phyloP scores from a whole-genome alignment of 768 basidiomycete genomes.

The Suillus bovinus region DNA sequence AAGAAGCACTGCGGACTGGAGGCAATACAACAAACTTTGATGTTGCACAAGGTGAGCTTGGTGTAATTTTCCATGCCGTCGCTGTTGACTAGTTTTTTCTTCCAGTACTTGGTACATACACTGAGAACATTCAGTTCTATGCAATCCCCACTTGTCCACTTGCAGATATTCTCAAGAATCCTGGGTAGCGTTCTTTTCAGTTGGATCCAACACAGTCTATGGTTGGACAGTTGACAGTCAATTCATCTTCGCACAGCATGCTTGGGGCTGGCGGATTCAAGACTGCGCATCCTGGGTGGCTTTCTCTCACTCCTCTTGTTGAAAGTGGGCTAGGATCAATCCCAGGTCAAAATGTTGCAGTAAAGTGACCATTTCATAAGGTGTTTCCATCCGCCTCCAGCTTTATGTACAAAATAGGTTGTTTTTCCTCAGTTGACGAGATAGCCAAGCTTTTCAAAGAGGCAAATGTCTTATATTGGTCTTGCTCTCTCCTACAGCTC shows the following conservation, averaged over 20 bases:
- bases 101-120: neutral
- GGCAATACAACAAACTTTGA: neutral
- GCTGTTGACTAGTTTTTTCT: neutral
- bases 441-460: slow-evolving; percentile 10
- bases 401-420: neutral
- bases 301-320: neutral
- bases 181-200: neutral
- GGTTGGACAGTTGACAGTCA: neutral
- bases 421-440: neutral
- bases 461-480: slow-evolving; percentile 16
- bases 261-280: slow-evolving; percentile 4
- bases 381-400: neutral
- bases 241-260: neutral
- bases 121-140: neutral
- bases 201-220: neutral
- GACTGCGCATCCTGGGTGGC: neutral
- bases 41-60: slow-evolving; percentile 1
- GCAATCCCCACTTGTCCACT: neutral
- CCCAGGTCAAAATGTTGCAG: neutral
- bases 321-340: neutral
- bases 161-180: neutral
- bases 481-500: slow-evolving; percentile 8
- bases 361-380: slow-evolving; percentile 3
- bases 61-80: neutral
- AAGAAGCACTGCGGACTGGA: neutral